phyloP scores from a whole-genome alignment of 2,329 filamentous ascomycete genomes.

The Didymosphaeria variabile region DNA sequence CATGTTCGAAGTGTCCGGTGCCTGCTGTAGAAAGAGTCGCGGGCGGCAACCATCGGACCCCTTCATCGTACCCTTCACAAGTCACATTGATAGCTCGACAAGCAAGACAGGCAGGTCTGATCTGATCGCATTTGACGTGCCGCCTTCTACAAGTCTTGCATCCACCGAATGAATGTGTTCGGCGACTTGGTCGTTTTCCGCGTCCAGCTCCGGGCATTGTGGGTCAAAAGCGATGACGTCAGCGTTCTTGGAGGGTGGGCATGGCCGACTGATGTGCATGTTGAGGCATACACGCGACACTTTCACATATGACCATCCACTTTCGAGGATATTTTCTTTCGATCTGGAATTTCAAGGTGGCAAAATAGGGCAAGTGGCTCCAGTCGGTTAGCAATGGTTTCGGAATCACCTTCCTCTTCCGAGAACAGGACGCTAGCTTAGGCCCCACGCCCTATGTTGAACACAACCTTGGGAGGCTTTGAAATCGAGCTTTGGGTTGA shows the following conservation, averaged over 20 bases:
- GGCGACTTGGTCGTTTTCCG: conserved; percentile 13
- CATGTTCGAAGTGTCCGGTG: conserved; percentile 5
- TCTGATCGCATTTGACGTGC: conserved; percentile 23
- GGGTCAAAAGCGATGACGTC: not conserved
- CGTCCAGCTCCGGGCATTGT: conserved; percentile 9
- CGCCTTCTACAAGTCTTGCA: conserved; percentile 23
- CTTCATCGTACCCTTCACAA: conserved; percentile 19
- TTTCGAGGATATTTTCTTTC: not conserved
- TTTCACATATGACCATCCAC: not conserved
- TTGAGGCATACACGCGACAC: not conserved
- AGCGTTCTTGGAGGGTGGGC: not conserved
- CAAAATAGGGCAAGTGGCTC: conserved; percentile 3
- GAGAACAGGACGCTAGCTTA: not conserved
- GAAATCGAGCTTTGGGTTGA: not conserved
- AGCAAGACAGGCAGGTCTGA: conserved; percentile 17
- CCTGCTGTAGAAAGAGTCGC: conserved; percentile 9
- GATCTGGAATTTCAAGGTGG: not conserved
- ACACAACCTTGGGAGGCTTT: not conserved
- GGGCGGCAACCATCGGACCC: conserved; percentile 17
- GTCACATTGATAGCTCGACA: conserved; percentile 16
- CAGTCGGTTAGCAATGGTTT: not conserved
- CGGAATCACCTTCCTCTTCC: conserved; percentile 6
- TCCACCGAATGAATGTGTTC: conserved; percentile 21
- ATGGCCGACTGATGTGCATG: not conserved
- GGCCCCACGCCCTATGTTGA: not conserved